phyloP scores from a whole-genome alignment of 2,329 filamentous ascomycete species.

The Alternaria triticimaculans region DNA sequence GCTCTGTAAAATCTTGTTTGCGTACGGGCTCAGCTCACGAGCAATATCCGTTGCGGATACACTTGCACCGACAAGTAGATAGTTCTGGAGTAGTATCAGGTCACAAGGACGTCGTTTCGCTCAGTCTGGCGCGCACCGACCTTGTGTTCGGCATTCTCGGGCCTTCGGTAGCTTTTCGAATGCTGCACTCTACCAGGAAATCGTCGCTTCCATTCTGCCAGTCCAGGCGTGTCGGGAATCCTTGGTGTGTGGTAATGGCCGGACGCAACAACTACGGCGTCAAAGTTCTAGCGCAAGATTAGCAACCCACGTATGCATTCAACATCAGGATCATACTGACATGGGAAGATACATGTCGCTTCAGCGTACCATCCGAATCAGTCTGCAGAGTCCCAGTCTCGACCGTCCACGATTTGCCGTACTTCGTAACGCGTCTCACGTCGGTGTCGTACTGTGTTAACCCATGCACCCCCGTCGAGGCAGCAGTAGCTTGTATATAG shows the following conservation, averaged over 20 bases:
- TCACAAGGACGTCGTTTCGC: background rate
- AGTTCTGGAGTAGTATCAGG: constrained; percentile 42
- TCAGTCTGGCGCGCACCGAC: background rate
- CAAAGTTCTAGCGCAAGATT: constrained; percentile 49
- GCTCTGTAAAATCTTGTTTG: constrained; percentile 60
- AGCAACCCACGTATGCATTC: background rate
- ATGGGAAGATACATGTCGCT: background rate
- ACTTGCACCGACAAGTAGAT: constrained; percentile 63
- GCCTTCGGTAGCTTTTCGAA: constrained; percentile 59
- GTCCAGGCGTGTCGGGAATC: constrained; percentile 58
- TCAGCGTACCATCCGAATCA: constrained; percentile 18
- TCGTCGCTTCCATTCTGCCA: constrained; percentile 54
- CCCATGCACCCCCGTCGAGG: constrained; percentile 57
- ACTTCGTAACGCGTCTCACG: constrained; percentile 62
- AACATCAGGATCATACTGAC: background rate
- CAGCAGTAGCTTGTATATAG: constrained; percentile 68
- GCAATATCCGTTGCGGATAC: constrained; percentile 64
- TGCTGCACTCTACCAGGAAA: constrained; percentile 58
- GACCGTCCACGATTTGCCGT: constrained; percentile 59
- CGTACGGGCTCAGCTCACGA: constrained; percentile 56
- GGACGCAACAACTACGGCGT: constrained; percentile 60
- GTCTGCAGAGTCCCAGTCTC: constrained; percentile 54
- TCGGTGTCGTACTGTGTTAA: constrained; percentile 64
- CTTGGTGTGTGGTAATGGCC: constrained; percentile 62
- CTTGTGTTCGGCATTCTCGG: constrained; percentile 60